phyloP scores from a whole-genome alignment of 345 rosid species.

The Arabis hirsuta region DNA sequence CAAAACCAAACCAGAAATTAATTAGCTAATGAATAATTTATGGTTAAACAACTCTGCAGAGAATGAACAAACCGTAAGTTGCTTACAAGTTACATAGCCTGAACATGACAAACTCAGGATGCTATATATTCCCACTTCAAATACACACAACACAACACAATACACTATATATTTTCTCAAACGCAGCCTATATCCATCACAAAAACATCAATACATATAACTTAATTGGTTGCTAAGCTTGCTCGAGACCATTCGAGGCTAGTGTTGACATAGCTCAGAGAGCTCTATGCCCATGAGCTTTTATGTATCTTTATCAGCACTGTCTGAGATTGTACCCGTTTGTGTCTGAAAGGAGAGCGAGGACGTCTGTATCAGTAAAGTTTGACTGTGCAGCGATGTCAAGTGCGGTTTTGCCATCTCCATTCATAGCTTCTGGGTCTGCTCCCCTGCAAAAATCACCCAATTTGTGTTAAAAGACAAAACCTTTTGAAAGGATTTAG shows the following conservation, averaged over 20 bases:
- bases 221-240: slow-evolving; percentile 23
- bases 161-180: slow-evolving; percentile 41
- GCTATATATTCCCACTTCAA: slow-evolving; percentile 26
- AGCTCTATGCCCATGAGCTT: slow-evolving; percentile 14
- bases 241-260: slow-evolving; percentile 16
- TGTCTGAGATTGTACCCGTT: slow-evolving; percentile 51
- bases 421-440: slow-evolving; percentile 60
- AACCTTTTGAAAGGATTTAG: background rate
- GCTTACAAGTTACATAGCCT: slow-evolving; percentile 35
- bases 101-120: slow-evolving; percentile 26
- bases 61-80: slow-evolving; percentile 19
- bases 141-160: slow-evolving; percentile 38
- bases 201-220: slow-evolving; percentile 35
- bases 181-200: slow-evolving; percentile 38
- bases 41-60: slow-evolving; percentile 26
- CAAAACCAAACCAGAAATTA: slow-evolving; percentile 22
- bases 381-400: slow-evolving; percentile 65
- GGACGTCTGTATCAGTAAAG: slow-evolving; percentile 64
- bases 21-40: slow-evolving; percentile 21
- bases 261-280: slow-evolving; percentile 31
- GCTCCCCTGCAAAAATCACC: slow-evolving; percentile 74
- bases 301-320: slow-evolving; percentile 24
- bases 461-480: background rate
- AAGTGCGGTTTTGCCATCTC: slow-evolving; percentile 70
- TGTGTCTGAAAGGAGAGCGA: slow-evolving; percentile 66